phyloP scores from a whole-genome alignment of 768 basidiomycete genomes.

The Myochromella boudieri region DNA sequence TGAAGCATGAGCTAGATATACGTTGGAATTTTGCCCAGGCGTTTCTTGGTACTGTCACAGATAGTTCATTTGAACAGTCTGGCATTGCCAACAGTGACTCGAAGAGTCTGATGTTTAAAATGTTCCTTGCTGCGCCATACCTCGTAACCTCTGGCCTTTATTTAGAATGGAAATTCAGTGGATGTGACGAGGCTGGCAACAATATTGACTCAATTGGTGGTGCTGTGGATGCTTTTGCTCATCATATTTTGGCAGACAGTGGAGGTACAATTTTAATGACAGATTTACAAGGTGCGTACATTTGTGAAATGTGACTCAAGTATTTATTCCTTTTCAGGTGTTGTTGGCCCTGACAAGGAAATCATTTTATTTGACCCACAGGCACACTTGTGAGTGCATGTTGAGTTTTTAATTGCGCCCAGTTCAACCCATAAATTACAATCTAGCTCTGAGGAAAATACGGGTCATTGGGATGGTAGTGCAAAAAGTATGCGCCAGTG shows the following conservation, averaged over 20 bases:
- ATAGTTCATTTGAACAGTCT: background rate
- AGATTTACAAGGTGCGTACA: slow-evolving; percentile 1
- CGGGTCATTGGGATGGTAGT: slow-evolving; percentile 8
- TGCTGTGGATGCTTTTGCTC: slow-evolving; percentile 4
- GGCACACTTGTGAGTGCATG: background rate
- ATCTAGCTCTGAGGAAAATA: background rate
- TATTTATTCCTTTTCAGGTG: background rate
- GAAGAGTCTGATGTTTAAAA: background rate
- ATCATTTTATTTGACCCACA: slow-evolving; percentile 3
- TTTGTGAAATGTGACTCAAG: too few relatives aligned
- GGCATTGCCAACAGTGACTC: background rate
- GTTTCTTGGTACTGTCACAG: slow-evolving; percentile 1
- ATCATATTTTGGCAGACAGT: slow-evolving; percentile 5
- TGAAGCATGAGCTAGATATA: background rate
- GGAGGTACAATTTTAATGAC: background rate
- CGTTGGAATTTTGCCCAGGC: background rate
- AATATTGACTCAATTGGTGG: background rate
- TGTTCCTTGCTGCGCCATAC: background rate
- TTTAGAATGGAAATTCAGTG: slow-evolving; percentile 2
- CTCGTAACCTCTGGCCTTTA: background rate
- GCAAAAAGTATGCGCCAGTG: background rate
- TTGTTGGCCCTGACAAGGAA: background rate
- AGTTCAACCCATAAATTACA: background rate
- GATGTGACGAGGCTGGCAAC: background rate
- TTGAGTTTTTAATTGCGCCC: background rate